Evolutionary conservation across 805 yeast genomes (phyloP).

Genomic region (Wickerhamiella lipophila): DNA sequence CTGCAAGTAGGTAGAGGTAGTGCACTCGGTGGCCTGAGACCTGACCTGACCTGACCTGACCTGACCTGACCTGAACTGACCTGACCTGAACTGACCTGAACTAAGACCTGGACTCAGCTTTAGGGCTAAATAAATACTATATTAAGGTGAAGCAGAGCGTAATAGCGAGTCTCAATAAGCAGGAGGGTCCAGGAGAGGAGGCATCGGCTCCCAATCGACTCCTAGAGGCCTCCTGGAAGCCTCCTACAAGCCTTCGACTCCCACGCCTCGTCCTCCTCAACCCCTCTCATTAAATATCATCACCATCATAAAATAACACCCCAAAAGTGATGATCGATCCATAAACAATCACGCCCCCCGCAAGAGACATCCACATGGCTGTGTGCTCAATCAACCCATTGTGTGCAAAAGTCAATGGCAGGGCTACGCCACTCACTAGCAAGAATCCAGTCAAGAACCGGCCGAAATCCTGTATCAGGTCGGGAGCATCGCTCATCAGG

Average conservation of each 20-base stretch:
- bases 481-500: conserved; percentile 43
- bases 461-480: conserved; percentile 59
- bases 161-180: too few relatives aligned
- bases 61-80: too few relatives aligned
- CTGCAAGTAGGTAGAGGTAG: too few relatives aligned
- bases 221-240: background rate
- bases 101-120: too few relatives aligned
- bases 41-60: too few relatives aligned
- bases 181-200: too few relatives aligned
- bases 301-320: conserved; percentile 53
- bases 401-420: conserved; percentile 70
- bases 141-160: too few relatives aligned
- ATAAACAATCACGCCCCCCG: conserved; percentile 78
- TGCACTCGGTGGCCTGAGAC: too few relatives aligned
- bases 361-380: conserved; percentile 63
- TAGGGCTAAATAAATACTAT: too few relatives aligned
- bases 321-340: conserved; percentile 73
- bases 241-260: background rate
- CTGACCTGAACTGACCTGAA: too few relatives aligned
- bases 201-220: too few relatives aligned
- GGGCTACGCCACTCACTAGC: conserved; percentile 57
- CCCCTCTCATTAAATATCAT: conserved; percentile 30
- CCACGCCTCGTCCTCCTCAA: too few relatives aligned
- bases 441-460: conserved; percentile 67
- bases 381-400: conserved; percentile 52